Percentiles rank a stretch among this genome's conserved stretches.
phyloP scores from a whole-genome alignment of 345 rosid species.

The Ceriops tagal region DNA sequence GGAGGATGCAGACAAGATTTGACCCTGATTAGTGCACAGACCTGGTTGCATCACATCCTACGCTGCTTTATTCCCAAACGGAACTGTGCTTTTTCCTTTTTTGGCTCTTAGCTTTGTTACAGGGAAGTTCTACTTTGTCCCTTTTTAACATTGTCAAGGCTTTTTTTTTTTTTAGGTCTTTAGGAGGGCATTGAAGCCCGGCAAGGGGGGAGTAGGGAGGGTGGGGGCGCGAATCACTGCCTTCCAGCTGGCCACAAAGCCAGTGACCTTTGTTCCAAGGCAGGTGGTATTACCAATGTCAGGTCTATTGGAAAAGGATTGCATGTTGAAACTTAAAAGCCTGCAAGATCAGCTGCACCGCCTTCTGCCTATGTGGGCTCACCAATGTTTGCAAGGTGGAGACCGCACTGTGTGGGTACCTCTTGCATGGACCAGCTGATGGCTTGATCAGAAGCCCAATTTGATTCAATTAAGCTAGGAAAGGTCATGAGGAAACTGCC shows the following conservation, averaged over 20 bases:
- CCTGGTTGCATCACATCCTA: slow-evolving; percentile 26
- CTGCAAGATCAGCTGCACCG: slow-evolving; percentile 12
- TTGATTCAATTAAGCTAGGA: slow-evolving; percentile 29
- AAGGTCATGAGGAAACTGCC: slow-evolving; percentile 3
- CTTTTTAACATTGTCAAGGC: slow-evolving; percentile 13
- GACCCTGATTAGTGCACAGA: slow-evolving; percentile 4
- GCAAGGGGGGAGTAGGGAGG: too few relatives aligned
- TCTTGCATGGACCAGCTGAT: neutral
- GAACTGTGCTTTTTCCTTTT: slow-evolving; percentile 9
- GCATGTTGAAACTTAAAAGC: slow-evolving; percentile 14
- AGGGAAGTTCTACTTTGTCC: neutral
- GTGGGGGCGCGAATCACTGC: too few relatives aligned
- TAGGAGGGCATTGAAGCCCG: too few relatives aligned
- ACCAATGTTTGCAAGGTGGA: slow-evolving; percentile 12
- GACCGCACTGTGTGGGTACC: slow-evolving; percentile 7
- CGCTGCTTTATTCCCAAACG: slow-evolving; percentile 9
- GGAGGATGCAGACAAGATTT: too few relatives aligned
- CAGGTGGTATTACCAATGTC: slow-evolving; percentile 1
- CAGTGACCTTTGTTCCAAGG: too few relatives aligned
- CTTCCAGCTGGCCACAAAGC: too few relatives aligned
- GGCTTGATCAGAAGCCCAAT: slow-evolving; percentile 6
- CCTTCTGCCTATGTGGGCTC: slow-evolving; percentile 15
- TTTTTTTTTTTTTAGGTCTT: too few relatives aligned
- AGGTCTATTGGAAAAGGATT: slow-evolving; percentile 1
- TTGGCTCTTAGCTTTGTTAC: slow-evolving; percentile 7